Conservation (phyloP, 2,329 filamentous ascomycete genomes). For the Esteya vermicola region DNA sequence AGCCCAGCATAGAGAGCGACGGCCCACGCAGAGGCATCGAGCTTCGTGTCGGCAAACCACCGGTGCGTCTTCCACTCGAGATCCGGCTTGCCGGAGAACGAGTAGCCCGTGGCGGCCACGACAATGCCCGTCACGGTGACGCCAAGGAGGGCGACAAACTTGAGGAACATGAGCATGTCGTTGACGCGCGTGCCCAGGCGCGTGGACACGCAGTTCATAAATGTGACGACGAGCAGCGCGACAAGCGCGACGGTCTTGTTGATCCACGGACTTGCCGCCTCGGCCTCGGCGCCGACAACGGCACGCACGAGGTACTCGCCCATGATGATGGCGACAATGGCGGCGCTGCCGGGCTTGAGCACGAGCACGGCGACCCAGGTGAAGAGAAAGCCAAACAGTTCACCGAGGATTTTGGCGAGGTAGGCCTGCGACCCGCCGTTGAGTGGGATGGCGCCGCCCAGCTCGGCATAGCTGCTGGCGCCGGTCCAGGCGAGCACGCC, state of each 20-base stretch:
- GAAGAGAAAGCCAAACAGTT: slow-evolving; percentile 84
- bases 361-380: slow-evolving; percentile 94
- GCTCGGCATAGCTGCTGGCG: slow-evolving; percentile 58
- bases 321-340: slow-evolving; percentile 95
- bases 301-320: slow-evolving; percentile 92
- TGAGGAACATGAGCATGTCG: slow-evolving; percentile 92
- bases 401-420: slow-evolving; percentile 89
- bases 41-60: slow-evolving; percentile 81
- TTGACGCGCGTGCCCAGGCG: slow-evolving; percentile 75
- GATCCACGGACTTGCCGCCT: slow-evolving; percentile 70
- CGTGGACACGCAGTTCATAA: slow-evolving; percentile 84
- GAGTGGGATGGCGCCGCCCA: slow-evolving; percentile 87
- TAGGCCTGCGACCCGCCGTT: slow-evolving; percentile 94
- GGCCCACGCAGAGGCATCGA: slow-evolving; percentile 73
- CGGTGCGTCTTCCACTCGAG: slow-evolving; percentile 73
- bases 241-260: slow-evolving; percentile 75
- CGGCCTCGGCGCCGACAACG: slow-evolving; percentile 71
- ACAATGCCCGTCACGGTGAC: slow-evolving; percentile 82
- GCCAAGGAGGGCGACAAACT: slow-evolving; percentile 77
- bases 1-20: slow-evolving; percentile 89
- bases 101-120: slow-evolving; percentile 74
- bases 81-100: slow-evolving; percentile 60
- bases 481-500: slow-evolving; percentile 51
- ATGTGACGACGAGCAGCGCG: slow-evolving; percentile 62
- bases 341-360: slow-evolving; percentile 81